Conservation (phyloP, 2,329 filamentous ascomycete species). For the Colletotrichum sp. region DNA sequence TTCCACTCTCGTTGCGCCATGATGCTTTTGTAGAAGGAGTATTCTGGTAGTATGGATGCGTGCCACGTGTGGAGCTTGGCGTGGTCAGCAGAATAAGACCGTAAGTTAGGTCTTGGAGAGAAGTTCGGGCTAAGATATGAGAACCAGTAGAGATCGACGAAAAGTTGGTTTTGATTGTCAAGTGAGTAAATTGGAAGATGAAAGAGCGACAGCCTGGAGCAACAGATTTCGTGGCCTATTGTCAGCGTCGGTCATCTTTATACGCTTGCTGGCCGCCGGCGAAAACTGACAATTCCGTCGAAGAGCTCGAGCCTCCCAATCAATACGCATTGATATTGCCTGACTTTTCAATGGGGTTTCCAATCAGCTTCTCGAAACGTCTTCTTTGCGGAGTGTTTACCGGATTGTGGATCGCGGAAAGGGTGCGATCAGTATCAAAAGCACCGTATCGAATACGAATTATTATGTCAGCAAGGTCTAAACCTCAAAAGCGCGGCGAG, state of each 20-base stretch:
- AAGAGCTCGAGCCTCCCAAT: not conserved
- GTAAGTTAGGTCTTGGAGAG: not conserved
- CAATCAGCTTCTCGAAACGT: not conserved
- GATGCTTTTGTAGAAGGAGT: not conserved
- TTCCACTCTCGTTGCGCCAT: not conserved
- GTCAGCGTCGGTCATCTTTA: not conserved
- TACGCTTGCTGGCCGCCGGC: not conserved
- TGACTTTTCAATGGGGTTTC: rapidly evolving
- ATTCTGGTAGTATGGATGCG: not conserved
- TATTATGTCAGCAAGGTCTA: not conserved
- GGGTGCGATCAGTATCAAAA: not conserved
- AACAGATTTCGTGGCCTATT: not conserved
- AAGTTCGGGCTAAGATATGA: not conserved
- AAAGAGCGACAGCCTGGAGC: not conserved
- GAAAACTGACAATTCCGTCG: not conserved
- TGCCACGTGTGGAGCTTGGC: not conserved
- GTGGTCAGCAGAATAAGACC: rapidly evolving
- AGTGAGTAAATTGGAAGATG: not conserved
- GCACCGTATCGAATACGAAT: not conserved
- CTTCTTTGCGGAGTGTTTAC: not conserved
- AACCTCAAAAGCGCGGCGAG: too few relatives aligned
- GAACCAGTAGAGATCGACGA: not conserved
- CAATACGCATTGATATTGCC: not conserved
- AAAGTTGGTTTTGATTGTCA: not conserved
- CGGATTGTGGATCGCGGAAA: not conserved